Evolutionary conservation across 768 basidiomycete species (phyloP), one percentile per base, ranked within the genome.

Genomic region (Tremella mesenterica): DNA sequence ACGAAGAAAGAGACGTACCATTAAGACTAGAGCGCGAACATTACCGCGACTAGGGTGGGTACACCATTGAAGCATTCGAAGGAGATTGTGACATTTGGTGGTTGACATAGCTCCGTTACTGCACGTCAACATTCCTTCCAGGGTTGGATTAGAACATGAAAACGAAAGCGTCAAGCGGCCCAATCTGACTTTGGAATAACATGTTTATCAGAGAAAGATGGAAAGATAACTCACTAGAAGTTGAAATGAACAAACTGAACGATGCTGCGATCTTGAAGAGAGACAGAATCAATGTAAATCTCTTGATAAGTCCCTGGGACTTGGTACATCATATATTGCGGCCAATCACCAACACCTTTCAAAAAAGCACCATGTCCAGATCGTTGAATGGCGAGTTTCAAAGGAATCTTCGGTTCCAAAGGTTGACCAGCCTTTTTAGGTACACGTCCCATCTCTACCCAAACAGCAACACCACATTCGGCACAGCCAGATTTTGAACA

Each of bases 71-170:
- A 65, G 36, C 12, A 60, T 64, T 30, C 45, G 44, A 9, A 70
- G 56, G 1, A 70, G 54, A 16, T 52, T 50, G 36, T 63, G 48
- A 41, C 69, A 70, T 27, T 70, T 63, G 6, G 57, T 31, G 20
- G 69, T 67, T 4, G 65, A 63, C 38, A 63, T 65, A 2, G 66
- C 69, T n/a, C 69, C 69, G 29, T 70, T 70, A 44, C 68, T 70
- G 34, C 29, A n/a, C 41, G 26, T 43, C 14, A 56, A 47, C 49
- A 29, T 52, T 23, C 44, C 13, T 44, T 21, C 34, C 38, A 4
- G n/a, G 38, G 38, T 14, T 41, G 4, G 5, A 41, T 5, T 4
- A 41, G 38, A 14, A 18, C n/a, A n/a, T n/a, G n/a, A n/a, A n/a
- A n/a, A n/a, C n/a, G n/a, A n/a, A n/a, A n/a, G n/a, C n/a, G n/a